These are phyloP conservation scores for Tulasnella sp. DNA, from an alignment of 768 basidiomycete genomes.

Conservation along the genomic window DNA sequence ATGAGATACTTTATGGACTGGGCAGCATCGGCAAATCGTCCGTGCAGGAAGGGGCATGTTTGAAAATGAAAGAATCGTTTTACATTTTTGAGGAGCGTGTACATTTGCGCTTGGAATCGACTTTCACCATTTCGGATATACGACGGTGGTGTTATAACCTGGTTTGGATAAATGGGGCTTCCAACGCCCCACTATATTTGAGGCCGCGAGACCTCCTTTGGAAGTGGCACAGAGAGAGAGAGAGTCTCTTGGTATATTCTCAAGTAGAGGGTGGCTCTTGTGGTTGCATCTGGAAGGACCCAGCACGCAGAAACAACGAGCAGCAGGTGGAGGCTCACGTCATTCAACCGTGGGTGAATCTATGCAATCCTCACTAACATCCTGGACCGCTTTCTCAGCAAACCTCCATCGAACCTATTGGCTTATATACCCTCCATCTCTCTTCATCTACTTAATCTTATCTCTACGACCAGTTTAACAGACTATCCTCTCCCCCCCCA, in stretches of 20 bases:
- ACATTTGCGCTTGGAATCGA: too few relatives aligned
- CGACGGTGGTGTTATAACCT: too few relatives aligned
- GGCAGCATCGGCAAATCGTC: not conserved
- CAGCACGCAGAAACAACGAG: not conserved
- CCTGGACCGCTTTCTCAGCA: not conserved
- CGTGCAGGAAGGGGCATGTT: too few relatives aligned
- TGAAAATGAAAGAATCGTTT: too few relatives aligned
- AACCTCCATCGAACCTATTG: not conserved
- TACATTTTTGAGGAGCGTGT: too few relatives aligned
- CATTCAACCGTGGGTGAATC: not conserved
- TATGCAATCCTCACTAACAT: not conserved
- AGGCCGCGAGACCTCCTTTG: too few relatives aligned
- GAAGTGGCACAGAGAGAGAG: too few relatives aligned
- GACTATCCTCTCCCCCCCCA: not conserved
- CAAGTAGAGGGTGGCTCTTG: too few relatives aligned
- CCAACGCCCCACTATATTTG: too few relatives aligned
- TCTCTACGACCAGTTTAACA: not conserved
- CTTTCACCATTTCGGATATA: too few relatives aligned
- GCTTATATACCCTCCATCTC: not conserved
- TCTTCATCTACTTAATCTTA: not conserved
- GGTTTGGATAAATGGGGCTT: too few relatives aligned
- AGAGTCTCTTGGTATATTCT: too few relatives aligned
- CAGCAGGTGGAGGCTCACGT: not conserved
- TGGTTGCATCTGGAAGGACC: not conserved
- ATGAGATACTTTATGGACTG: not conserved